Evolutionary conservation across 805 yeast species (phyloP).

Genomic region (Teunomyces stri): DNA sequence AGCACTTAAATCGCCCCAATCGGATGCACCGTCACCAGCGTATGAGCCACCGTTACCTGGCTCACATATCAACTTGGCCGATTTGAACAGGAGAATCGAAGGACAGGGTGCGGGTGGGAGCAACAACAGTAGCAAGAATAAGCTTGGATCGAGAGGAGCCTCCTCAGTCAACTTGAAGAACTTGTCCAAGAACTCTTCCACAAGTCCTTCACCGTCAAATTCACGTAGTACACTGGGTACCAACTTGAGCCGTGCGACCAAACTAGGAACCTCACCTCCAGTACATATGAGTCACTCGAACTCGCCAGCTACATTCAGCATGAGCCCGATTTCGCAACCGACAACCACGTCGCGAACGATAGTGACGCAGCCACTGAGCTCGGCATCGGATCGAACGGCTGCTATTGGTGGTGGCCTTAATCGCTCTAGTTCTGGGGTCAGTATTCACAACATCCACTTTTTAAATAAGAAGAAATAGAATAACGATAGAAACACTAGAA

Average conservation of each 20-base stretch:
- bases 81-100: constrained; percentile 26
- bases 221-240: constrained; percentile 38
- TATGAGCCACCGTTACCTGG: constrained; percentile 55
- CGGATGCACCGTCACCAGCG: constrained; percentile 62
- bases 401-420: constrained; percentile 13
- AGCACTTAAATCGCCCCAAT: constrained; percentile 59
- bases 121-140: constrained; percentile 9
- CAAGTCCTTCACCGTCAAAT: constrained; percentile 37
- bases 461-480: constrained; percentile 28
- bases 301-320: constrained; percentile 8
- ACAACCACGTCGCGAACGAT: background rate
- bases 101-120: constrained; percentile 11
- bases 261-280: constrained; percentile 5
- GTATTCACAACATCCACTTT: constrained; percentile 30
- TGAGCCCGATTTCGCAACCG: constrained; percentile 9
- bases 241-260: constrained; percentile 18
- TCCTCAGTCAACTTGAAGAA: constrained; percentile 23
- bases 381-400: constrained; percentile 31
- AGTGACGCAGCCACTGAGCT: constrained; percentile 23
- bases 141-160: constrained; percentile 24
- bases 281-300: background rate
- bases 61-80: constrained; percentile 33
- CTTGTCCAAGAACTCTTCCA: constrained; percentile 17
- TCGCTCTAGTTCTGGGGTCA: constrained; percentile 21
- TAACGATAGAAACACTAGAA: background rate